These are phyloP conservation scores for Kwoniella europaea DNA, from an alignment of 768 basidiomycete species.

Conservation along the genomic window DNA sequence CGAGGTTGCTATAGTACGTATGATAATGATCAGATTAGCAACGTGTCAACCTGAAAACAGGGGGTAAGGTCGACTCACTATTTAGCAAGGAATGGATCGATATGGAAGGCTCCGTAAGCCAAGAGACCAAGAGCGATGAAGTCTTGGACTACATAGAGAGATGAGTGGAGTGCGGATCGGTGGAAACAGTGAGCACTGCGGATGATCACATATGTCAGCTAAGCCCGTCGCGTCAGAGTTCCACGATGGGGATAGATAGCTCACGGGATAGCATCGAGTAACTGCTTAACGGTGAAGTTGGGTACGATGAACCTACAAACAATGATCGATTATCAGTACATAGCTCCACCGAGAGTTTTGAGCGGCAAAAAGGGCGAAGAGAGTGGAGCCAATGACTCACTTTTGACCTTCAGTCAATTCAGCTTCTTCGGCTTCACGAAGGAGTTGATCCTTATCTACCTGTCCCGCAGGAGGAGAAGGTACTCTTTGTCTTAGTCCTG, in stretches of 20 bases:
- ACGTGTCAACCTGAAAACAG: neutral
- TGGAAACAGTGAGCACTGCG: slow-evolving; percentile 78
- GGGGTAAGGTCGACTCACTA: slow-evolving; percentile 38
- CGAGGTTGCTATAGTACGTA: slow-evolving; percentile 48
- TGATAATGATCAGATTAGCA: too few relatives aligned
- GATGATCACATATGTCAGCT: neutral
- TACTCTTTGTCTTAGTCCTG: slow-evolving; percentile 30
- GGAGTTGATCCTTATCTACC: slow-evolving; percentile 43
- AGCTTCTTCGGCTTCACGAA: slow-evolving; percentile 48
- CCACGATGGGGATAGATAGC: too few relatives aligned
- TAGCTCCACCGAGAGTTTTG: neutral
- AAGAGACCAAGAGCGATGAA: slow-evolving; percentile 69
- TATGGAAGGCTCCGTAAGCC: slow-evolving; percentile 70
- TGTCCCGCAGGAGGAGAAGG: slow-evolving; percentile 38
- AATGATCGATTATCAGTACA: neutral
- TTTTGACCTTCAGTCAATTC: slow-evolving; percentile 50
- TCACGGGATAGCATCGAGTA: slow-evolving; percentile 79
- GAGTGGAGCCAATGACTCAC: slow-evolving; percentile 25
- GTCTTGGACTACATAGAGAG: slow-evolving; percentile 79
- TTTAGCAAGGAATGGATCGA: slow-evolving; percentile 64
- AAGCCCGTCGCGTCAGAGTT: too few relatives aligned
- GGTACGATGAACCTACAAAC: slow-evolving; percentile 65
- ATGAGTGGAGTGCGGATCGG: slow-evolving; percentile 81
- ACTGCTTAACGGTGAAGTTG: slow-evolving; percentile 83
- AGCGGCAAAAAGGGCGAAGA: slow-evolving; percentile 4